phyloP scores from a whole-genome alignment of 768 basidiomycete species.

The Multifurca ochricompacta region DNA sequence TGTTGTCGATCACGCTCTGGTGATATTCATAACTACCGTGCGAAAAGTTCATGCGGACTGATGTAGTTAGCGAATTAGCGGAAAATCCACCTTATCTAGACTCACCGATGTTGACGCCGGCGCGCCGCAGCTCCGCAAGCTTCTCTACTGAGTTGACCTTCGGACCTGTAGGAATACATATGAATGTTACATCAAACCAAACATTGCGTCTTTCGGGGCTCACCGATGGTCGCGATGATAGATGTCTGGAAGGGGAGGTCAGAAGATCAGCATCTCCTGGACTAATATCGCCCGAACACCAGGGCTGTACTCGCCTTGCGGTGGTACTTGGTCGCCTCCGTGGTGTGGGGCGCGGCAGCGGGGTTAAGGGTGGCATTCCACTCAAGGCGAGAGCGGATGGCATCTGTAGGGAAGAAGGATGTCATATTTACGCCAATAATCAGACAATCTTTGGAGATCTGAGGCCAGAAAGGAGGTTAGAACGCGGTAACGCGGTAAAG shows the following conservation, averaged over 20 bases:
- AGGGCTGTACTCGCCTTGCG: constrained; percentile 66
- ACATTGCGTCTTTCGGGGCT: constrained; percentile 20
- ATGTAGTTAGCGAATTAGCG: constrained; percentile 7
- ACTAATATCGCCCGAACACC: no score
- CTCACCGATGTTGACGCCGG: constrained; percentile 97
- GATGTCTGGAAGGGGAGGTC: constrained; percentile 56
- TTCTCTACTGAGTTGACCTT: constrained; percentile 92
- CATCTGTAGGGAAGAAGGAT: constrained; percentile 19
- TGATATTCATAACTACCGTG: constrained; percentile 99
- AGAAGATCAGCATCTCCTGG: constrained; percentile 8
- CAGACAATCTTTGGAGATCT: not conserved
- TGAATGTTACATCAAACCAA: constrained; percentile 8
- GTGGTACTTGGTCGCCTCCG: constrained; percentile 72
- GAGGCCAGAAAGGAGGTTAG: not conserved
- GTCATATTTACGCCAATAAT: constrained; percentile 7
- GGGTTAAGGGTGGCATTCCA: constrained; percentile 86
- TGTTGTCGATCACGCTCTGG: constrained; percentile 98
- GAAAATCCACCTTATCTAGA: constrained; percentile 15
- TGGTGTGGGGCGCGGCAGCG: constrained; percentile 58
- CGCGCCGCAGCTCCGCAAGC: constrained; percentile 72
- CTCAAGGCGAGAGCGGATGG: constrained; percentile 73
- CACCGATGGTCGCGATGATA: constrained; percentile 98
- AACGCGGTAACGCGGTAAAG: not conserved
- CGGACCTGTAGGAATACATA: constrained; percentile 50
- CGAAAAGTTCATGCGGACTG: constrained; percentile 99